Conservation (phyloP, 495 filamentous ascomycete species). For the Neurospora sp. region DNA sequence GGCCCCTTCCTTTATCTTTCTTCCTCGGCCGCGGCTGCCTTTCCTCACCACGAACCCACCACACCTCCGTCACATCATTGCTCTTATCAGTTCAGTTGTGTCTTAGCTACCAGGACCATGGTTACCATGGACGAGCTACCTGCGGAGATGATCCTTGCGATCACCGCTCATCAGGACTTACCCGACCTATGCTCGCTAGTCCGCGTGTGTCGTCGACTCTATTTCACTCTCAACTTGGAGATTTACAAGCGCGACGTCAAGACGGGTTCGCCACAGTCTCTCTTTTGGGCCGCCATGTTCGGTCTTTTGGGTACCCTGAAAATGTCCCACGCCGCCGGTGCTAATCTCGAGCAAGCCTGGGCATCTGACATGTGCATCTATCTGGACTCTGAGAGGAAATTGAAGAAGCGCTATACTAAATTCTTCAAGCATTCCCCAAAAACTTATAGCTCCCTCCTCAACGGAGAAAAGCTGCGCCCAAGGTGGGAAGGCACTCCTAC, state of each 20-base stretch:
- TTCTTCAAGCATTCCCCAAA: not conserved
- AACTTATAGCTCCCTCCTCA: not conserved
- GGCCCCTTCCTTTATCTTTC: not conserved
- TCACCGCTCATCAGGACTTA: not conserved
- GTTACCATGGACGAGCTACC: not conserved
- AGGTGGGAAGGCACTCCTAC: not conserved
- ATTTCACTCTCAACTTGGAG: not conserved
- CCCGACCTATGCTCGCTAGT: not conserved
- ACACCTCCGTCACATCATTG: too few species aligned
- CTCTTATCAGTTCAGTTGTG: not conserved
- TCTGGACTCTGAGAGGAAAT: not conserved
- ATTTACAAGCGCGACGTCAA: conserved; percentile 3
- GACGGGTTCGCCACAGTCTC: not conserved
- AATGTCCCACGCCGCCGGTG: conserved; percentile 1
- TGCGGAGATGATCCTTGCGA: conserved; percentile 3
- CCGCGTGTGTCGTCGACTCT: not conserved
- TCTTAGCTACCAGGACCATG: not conserved
- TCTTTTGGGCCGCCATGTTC: conserved; percentile 4
- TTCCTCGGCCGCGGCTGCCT: too few species aligned
- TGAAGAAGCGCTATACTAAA: not conserved
- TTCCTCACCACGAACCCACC: too few species aligned
- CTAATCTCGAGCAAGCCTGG: conserved; percentile 1
- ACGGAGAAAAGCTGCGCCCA: not conserved
- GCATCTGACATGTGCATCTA: not conserved
- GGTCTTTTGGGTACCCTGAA: not conserved